These are phyloP conservation scores for Lactifluus subvellereus DNA, from an alignment of 768 basidiomycete genomes.

Conservation along the genomic window DNA sequence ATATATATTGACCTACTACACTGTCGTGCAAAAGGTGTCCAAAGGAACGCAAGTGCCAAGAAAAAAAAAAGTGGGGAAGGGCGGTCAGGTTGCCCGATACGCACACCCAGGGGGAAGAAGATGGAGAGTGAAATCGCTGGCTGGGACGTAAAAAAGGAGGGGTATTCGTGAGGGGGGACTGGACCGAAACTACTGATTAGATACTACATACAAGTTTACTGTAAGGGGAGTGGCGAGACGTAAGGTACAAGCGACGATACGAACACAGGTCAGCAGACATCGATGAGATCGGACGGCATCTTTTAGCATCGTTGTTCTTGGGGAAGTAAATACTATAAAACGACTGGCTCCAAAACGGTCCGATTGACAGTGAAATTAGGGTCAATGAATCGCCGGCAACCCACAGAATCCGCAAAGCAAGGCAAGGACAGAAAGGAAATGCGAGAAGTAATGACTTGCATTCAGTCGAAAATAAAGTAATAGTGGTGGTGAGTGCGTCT, in stretches of 20 bases:
- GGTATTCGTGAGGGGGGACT: constrained; percentile 4
- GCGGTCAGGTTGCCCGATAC: constrained; percentile 11
- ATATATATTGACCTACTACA: neutral
- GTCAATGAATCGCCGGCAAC: constrained; percentile 11
- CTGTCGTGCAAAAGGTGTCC: neutral
- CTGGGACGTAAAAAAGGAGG: constrained; percentile 12
- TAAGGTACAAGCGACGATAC: constrained; percentile 21
- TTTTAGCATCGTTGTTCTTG: constrained; percentile 10
- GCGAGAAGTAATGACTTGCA: constrained; percentile 6
- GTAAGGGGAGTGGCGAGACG: constrained; percentile 10
- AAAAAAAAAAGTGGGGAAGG: neutral
- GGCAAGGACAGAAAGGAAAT: constrained; percentile 6
- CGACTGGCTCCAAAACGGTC: constrained; percentile 7
- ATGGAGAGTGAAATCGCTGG: neutral
- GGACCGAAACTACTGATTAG: constrained; percentile 17
- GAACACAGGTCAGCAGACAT: constrained; percentile 9
- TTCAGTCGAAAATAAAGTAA: constrained; percentile 7
- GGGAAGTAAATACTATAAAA: constrained; percentile 17
- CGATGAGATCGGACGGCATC: constrained; percentile 9
- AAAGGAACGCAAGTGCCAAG: neutral
- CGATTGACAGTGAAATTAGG: constrained; percentile 5
- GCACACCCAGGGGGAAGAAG: neutral
- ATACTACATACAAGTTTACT: constrained; percentile 22
- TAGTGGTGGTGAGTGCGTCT: neutral
- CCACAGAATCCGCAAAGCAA: constrained; percentile 3